phyloP scores from a whole-genome alignment of 1,284 basidiomycete genomes.

The Papiliotrema nemorosa region DNA sequence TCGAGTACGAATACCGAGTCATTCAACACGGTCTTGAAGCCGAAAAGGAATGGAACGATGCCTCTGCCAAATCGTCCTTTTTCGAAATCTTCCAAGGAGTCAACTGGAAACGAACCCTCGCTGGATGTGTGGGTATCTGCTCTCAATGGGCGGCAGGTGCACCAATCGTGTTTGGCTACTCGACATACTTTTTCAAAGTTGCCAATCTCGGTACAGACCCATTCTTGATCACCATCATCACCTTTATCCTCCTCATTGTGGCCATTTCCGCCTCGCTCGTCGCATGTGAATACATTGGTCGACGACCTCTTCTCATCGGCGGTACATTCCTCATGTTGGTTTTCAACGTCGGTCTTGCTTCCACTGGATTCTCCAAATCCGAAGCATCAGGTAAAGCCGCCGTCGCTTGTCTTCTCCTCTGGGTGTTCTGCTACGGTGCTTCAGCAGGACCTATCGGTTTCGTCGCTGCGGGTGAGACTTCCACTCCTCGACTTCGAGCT shows the following conservation, averaged over 20 bases:
- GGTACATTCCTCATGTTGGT: conserved; percentile 10
- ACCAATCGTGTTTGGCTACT: conserved; percentile 14
- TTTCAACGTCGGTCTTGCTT: conserved; percentile 10
- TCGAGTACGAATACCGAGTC: conserved; percentile 1
- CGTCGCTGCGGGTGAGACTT: conserved; percentile 12
- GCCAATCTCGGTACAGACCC: conserved; percentile 8
- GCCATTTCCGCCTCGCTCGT: neutral
- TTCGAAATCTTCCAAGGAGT: conserved; percentile 12
- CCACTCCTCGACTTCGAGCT: conserved; percentile 10
- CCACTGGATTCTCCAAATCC: conserved; percentile 3
- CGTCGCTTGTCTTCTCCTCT: conserved; percentile 8
- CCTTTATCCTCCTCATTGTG: neutral
- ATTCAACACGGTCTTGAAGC: conserved; percentile 5
- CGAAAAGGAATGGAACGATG: neutral
- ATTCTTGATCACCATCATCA: conserved; percentile 14
- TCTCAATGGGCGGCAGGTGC: conserved; percentile 9
- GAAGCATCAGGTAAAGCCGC: conserved; percentile 4
- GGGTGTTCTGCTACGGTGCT: conserved; percentile 10
- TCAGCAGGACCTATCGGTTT: conserved; percentile 14
- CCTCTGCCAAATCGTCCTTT: neutral
- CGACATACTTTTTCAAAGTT: conserved; percentile 13
- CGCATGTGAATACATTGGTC: neutral
- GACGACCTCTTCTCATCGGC: neutral
- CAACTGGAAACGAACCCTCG: conserved; percentile 13
- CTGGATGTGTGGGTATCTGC: conserved; percentile 5